Evolutionary conservation across 2,329 filamentous ascomycete species (phyloP).

Genomic region (Elsinoe batatas): DNA sequence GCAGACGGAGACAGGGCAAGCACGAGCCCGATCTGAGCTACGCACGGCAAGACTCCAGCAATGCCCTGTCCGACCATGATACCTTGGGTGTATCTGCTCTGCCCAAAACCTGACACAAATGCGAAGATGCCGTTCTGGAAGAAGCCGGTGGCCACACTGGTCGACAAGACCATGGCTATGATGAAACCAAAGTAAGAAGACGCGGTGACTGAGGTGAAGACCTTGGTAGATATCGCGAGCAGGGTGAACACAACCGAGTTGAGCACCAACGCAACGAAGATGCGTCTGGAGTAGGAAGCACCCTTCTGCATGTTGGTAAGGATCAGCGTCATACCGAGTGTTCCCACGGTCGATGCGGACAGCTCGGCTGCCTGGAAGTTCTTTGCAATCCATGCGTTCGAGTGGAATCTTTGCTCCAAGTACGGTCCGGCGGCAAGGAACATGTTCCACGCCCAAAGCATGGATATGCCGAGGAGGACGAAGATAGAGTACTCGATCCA

Average conservation of each 20-base stretch:
- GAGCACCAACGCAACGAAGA: conserved; percentile 64
- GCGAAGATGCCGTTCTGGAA: conserved; percentile 93
- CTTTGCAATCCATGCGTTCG: conserved; percentile 58
- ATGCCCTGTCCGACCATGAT: conserved; percentile 94
- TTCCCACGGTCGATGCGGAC: conserved; percentile 75
- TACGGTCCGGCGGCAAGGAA: conserved; percentile 92
- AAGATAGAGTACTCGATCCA: conserved; percentile 83
- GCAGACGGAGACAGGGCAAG: conserved; percentile 45
- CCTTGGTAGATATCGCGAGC: conserved; percentile 67
- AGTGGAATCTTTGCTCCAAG: conserved; percentile 72
- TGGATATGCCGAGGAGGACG: conserved; percentile 73
- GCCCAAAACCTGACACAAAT: conserved; percentile 75
- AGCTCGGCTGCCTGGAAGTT: conserved; percentile 88
- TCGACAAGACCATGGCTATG: conserved; percentile 68
- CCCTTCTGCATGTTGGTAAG: conserved; percentile 70
- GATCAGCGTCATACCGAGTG: conserved; percentile 63
- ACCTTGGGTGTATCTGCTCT: conserved; percentile 83
- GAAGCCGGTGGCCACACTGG: conserved; percentile 70
- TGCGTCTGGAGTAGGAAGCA: conserved; percentile 81
- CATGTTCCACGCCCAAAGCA: conserved; percentile 99
- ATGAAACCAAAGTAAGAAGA: conserved; percentile 68
- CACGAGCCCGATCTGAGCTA: conserved; percentile 79
- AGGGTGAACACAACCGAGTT: conserved; percentile 69
- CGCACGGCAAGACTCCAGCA: conserved; percentile 77
- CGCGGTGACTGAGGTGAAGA: conserved; percentile 54